These are phyloP conservation scores for Chlorociboria aeruginascens DNA, from an alignment of 495 filamentous ascomycete species.

Conservation along the genomic window DNA sequence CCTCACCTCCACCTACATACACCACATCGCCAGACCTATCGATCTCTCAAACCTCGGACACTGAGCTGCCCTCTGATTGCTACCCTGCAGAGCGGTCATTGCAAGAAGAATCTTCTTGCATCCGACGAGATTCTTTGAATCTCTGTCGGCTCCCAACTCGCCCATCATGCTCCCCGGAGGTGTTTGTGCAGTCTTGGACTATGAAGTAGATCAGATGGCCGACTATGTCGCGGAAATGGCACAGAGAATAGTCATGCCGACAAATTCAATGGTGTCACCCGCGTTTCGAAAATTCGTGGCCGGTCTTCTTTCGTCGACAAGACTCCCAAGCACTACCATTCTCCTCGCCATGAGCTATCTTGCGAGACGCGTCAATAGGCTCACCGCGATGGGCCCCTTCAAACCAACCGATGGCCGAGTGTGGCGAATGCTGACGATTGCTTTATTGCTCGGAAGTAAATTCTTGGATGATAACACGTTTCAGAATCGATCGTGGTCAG, in stretches of 20 bases:
- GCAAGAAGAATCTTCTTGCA: constrained; percentile 10
- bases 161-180: constrained; percentile 45
- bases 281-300: constrained; percentile 92
- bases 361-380: constrained; percentile 64
- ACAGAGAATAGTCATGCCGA: constrained; percentile 67
- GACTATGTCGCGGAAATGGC: constrained; percentile 96
- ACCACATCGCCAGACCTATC: not conserved
- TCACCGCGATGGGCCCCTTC: constrained; percentile 45
- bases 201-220: constrained; percentile 97
- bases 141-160: constrained; percentile 13
- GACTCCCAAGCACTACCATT: constrained; percentile 91
- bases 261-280: constrained; percentile 51
- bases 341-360: constrained; percentile 87
- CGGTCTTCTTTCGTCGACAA: constrained; percentile 86
- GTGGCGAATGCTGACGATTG: constrained; percentile 83
- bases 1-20: constrained; percentile 1
- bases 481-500: constrained; percentile 97
- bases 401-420: constrained; percentile 52
- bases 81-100: not conserved
- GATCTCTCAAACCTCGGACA: constrained; percentile 3
- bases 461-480: constrained; percentile 99
- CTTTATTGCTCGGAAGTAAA: constrained; percentile 87
- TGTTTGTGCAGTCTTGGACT: constrained; percentile 92
- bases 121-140: constrained; percentile 17
- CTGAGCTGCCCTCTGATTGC: not conserved